Evolutionary conservation across 805 yeast species (phyloP).

Genomic region (Zygosaccharomyces lentus): DNA sequence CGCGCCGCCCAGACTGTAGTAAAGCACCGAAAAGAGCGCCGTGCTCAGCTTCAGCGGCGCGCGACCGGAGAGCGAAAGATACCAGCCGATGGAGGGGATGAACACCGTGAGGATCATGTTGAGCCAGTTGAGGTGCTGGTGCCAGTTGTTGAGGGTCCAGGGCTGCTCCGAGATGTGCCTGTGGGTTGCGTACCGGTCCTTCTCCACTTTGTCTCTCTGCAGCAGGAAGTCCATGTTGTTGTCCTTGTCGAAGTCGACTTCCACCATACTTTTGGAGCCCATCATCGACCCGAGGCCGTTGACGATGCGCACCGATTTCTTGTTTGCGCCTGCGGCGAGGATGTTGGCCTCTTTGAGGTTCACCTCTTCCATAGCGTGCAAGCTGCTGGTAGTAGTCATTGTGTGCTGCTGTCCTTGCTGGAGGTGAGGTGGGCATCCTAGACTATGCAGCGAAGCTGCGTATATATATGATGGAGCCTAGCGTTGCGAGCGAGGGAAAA

Average conservation of each 20-base stretch:
- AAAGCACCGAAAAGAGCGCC: constrained; percentile 42
- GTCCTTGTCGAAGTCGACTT: constrained; percentile 48
- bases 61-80: constrained; percentile 36
- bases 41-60: constrained; percentile 51
- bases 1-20: constrained; percentile 60
- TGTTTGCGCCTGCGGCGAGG: constrained; percentile 78
- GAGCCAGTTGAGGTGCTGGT: constrained; percentile 73
- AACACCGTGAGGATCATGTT: constrained; percentile 60
- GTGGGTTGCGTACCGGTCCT: constrained; percentile 36
- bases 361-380: constrained; percentile 32
- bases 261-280: constrained; percentile 75
- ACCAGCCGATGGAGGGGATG: constrained; percentile 54
- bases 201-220: constrained; percentile 42
- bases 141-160: constrained; percentile 71
- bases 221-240: constrained; percentile 44
- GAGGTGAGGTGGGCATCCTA: no score
- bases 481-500: not conserved
- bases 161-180: constrained; percentile 72
- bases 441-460: not conserved
- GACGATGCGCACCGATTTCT: constrained; percentile 63
- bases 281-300: constrained; percentile 76
- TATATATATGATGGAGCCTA: constrained; percentile 3
- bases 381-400: no score
- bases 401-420: no score
- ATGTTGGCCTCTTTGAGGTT: constrained; percentile 71